Conservation (phyloP, 306 rosid genomes). For the Datisca glomerata region DNA sequence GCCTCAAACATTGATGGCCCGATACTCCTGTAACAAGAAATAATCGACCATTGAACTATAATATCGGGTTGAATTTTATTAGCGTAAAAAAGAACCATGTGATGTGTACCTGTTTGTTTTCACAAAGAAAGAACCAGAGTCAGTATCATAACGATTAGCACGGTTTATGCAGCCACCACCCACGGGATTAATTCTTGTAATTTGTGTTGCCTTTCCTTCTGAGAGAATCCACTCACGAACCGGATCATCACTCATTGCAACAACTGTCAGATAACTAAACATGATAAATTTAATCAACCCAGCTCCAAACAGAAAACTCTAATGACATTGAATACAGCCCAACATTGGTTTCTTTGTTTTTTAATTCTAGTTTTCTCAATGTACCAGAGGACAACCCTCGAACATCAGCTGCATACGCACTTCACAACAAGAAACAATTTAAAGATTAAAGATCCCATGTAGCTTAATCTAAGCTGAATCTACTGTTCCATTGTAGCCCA, state of each 20-base stretch:
- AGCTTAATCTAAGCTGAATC: neutral
- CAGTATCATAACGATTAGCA: slow-evolving; percentile 74
- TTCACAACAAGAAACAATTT: neutral
- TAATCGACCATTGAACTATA: neutral
- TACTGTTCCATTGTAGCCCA: no score
- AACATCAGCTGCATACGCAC: no score
- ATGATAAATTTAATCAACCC: slow-evolving; percentile 6
- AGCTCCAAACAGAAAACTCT: neutral
- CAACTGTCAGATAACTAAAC: slow-evolving; percentile 31
- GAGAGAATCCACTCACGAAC: slow-evolving; percentile 81
- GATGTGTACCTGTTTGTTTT: slow-evolving; percentile 73
- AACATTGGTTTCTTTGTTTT: neutral
- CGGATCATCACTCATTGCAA: slow-evolving; percentile 69
- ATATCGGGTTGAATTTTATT: no score
- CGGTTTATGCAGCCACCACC: slow-evolving; percentile 94
- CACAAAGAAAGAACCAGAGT: slow-evolving; percentile 77
- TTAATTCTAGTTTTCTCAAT: neutral
- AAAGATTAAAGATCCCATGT: neutral
- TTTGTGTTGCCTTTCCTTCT: slow-evolving; percentile 67
- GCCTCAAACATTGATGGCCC: slow-evolving; percentile 94
- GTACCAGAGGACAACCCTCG: no score
- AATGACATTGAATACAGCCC: neutral
- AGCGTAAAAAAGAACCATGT: no score
- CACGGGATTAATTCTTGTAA: slow-evolving; percentile 60
- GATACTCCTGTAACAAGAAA: slow-evolving; percentile 51